These are phyloP conservation scores for Abrus precatorius DNA, from an alignment of 306 rosid genomes.

Conservation along the genomic window DNA sequence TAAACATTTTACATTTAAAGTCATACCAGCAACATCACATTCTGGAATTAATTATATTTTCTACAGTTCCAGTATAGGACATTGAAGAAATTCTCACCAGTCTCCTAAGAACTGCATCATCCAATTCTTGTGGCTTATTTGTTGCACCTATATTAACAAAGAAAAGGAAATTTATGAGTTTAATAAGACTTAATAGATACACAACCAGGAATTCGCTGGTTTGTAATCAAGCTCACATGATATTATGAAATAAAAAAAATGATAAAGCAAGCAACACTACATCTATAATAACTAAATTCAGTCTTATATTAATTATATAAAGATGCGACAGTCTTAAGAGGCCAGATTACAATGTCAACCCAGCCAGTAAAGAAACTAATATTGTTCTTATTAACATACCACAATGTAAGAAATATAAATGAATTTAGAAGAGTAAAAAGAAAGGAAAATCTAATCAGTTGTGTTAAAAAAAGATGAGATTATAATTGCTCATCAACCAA, in stretches of 20 bases:
- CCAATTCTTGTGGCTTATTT: constrained; percentile 97
- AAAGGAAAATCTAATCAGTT: neutral
- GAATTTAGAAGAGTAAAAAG: constrained; percentile 12
- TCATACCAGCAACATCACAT: constrained; percentile 21
- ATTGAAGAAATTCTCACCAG: constrained; percentile 66
- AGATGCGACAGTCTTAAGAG: constrained; percentile 27
- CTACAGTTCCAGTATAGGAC: constrained; percentile 23
- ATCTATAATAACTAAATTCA: constrained; percentile 30
- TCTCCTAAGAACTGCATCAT: constrained; percentile 98
- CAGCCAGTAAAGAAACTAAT: constrained; percentile 20
- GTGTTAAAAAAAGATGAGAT: neutral
- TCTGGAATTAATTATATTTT: constrained; percentile 18
- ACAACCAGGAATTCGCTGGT: constrained; percentile 18
- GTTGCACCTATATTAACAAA: constrained; percentile 81
- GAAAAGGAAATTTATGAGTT: constrained; percentile 16
- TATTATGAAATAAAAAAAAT: constrained; percentile 1
- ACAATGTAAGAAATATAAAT: constrained; percentile 32
- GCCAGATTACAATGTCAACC: constrained; percentile 38
- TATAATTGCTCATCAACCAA: neutral
- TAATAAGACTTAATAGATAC: constrained; percentile 22
- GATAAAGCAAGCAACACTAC: constrained; percentile 9
- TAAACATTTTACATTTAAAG: constrained; percentile 1
- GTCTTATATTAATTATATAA: constrained; percentile 14
- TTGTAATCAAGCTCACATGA: constrained; percentile 33
- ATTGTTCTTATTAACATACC: constrained; percentile 12